These are phyloP conservation scores for Eragrostis tef DNA, from an alignment of 202 grass and related monocot species.

Conservation along the genomic window DNA sequence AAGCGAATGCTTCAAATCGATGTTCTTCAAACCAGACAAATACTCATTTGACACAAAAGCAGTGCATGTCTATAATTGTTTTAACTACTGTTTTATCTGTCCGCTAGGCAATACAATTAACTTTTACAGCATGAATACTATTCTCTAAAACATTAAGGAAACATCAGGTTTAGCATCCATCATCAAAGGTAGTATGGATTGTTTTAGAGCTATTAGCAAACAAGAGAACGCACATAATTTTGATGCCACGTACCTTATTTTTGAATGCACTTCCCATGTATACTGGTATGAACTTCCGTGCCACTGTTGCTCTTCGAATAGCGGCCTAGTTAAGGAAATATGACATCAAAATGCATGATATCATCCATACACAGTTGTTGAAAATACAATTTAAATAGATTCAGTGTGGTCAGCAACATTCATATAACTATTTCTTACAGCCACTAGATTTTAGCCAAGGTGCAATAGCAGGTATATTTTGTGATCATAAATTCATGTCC, in stretches of 20 bases:
- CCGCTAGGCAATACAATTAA: background rate
- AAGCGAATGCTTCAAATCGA: background rate
- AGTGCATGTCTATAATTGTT: background rate
- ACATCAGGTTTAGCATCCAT: background rate
- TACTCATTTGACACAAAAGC: background rate
- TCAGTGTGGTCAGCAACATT: no score
- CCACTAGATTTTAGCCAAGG: background rate
- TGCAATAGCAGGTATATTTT: background rate
- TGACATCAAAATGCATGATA: constrained; percentile 27
- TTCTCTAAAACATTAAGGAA: background rate
- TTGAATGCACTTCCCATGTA: constrained; percentile 99
- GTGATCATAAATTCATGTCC: background rate
- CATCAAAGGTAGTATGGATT: constrained; percentile 1
- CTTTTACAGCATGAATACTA: background rate
- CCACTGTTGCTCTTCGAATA: constrained; percentile 85
- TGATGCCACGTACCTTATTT: constrained; percentile 75
- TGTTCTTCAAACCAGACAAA: background rate
- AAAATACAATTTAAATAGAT: no score
- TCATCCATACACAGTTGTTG: background rate
- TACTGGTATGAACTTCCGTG: constrained; percentile 90
- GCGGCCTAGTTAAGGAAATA: constrained; percentile 69
- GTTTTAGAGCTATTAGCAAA: background rate
- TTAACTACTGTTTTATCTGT: constrained; percentile 1
- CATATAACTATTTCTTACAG: no score
- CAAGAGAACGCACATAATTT: constrained; percentile 13